These are phyloP conservation scores for Auriscalpium microsporum DNA, from an alignment of 768 basidiomycete species.

Conservation along the genomic window DNA sequence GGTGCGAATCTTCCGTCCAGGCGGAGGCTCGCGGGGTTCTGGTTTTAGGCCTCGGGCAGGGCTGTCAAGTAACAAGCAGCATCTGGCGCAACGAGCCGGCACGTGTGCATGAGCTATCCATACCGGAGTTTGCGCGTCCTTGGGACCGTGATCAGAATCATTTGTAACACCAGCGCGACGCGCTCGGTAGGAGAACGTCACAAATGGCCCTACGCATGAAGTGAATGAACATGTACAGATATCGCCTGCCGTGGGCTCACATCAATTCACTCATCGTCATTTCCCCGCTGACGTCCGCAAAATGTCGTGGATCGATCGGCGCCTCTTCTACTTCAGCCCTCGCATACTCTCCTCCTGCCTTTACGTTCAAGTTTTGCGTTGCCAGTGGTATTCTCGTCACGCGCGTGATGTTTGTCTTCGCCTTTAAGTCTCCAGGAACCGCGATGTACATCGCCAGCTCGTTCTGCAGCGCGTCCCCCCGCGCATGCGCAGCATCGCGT, in stretches of 20 bases:
- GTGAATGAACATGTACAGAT: too few species aligned
- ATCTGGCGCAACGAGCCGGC: too few species aligned
- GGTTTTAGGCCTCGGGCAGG: too few species aligned
- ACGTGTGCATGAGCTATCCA: too few species aligned
- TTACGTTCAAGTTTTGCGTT: constrained; percentile 14
- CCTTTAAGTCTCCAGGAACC: constrained; percentile 22
- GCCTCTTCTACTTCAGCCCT: not conserved
- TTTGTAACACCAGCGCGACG: too few species aligned
- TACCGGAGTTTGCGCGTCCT: too few species aligned
- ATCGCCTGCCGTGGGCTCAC: not conserved
- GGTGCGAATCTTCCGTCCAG: too few species aligned
- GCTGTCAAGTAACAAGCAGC: too few species aligned
- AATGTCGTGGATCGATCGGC: constrained; percentile 9
- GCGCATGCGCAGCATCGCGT: constrained; percentile 20
- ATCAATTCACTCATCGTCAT: constrained; percentile 26
- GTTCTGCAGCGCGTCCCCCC: constrained; percentile 24
- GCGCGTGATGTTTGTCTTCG: constrained; percentile 27
- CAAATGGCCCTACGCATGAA: too few species aligned
- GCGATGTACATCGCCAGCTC: constrained; percentile 29
- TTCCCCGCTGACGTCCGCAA: constrained; percentile 14
- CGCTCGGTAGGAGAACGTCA: too few species aligned
- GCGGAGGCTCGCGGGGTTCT: too few species aligned
- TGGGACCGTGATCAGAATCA: too few species aligned
- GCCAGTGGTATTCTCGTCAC: constrained; percentile 23
- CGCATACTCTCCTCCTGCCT: not conserved